Base-by-base conservation (phyloP, 1,284 basidiomycete genomes). In the Irpex lacteus region DNA sequence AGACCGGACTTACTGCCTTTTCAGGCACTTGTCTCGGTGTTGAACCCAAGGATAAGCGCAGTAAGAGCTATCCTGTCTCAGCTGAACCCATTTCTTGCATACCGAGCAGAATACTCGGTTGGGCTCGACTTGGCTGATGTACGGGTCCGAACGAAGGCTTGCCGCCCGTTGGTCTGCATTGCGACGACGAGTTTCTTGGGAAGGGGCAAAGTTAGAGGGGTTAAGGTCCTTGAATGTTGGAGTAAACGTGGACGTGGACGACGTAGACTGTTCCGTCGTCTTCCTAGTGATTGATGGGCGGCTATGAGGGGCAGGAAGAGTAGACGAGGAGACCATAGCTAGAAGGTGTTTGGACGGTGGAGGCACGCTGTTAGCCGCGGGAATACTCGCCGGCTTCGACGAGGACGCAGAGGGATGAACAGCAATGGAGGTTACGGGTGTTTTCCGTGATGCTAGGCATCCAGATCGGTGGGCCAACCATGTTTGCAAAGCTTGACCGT, bases 11-110 rank as follows among this genome's bases (percentile, higher is more conserved):
- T 70, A 91, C 89, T 85, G 81, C 71, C 87, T 76, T 36, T 84
- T 82, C 52, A 89, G 70, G 75, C 90, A 91, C 73, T 90, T 91
- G 50, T 79, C 82, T n/a, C 87, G 82, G 72, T 91, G 89, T 74
- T 90, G 88, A 62, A 85, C 71, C 89, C 90, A 91, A 26, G 90
- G 89, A 72, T 91, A 90, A 58, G 89, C 87, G 67, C 90, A 91
- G 72, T 86, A 91, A 55, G 84, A 85, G 65, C 81, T 83, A 69
- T 91, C 89, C 72, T 91, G 89, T 57, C 90, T 75, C 34, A 91
- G 79, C 72, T 90, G 89, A 0, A 91, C 89, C 90, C 90, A 92
- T 74, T 92, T 91, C 69, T 83, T 80, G 71, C 90, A 92, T 1
- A 91, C 74, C 4, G 80, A 80, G 70, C 90, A 92, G 70, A 91